phyloP scores from a whole-genome alignment of 805 yeast genomes.

The Starmerella stigmatis region DNA sequence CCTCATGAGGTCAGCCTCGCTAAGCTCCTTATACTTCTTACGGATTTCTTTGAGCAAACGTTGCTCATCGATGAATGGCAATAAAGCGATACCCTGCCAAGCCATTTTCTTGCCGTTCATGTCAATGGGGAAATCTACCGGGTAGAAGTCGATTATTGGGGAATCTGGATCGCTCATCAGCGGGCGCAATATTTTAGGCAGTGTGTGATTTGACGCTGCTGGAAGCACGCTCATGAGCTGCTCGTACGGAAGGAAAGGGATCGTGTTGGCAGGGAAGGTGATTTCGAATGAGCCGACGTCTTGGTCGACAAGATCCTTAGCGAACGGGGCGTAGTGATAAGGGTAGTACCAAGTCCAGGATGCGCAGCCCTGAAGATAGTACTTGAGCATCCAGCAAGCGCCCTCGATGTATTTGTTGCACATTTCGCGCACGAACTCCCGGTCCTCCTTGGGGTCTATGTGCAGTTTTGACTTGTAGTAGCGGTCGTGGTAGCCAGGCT shows the following conservation, averaged over 20 bases:
- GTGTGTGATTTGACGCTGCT: slow-evolving; percentile 71
- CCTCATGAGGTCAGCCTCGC: slow-evolving; percentile 61
- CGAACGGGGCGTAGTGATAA: slow-evolving; percentile 96
- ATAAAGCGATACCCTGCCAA: slow-evolving; percentile 95
- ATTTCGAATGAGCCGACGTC: slow-evolving; percentile 39
- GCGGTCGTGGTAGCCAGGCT: slow-evolving; percentile 75
- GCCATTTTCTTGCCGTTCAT: slow-evolving; percentile 90
- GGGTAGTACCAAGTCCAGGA: slow-evolving; percentile 99
- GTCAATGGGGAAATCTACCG: slow-evolving; percentile 78
- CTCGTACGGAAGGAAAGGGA: slow-evolving; percentile 88
- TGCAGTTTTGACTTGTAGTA: slow-evolving; percentile 72
- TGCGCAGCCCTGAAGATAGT: slow-evolving; percentile 95
- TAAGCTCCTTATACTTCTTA: slow-evolving; percentile 50
- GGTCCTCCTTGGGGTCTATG: slow-evolving; percentile 40
- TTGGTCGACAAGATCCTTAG: slow-evolving; percentile 63
- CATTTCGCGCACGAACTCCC: slow-evolving; percentile 45
- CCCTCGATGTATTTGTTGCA: slow-evolving; percentile 79
- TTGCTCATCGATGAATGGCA: slow-evolving; percentile 80
- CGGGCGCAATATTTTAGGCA: slow-evolving; percentile 66
- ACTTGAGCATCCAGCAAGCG: slow-evolving; percentile 87
- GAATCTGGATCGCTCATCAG: slow-evolving; percentile 85
- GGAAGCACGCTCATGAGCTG: slow-evolving; percentile 97
- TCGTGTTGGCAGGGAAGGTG: slow-evolving; percentile 44
- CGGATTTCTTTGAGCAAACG: slow-evolving; percentile 62
- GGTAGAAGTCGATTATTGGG: slow-evolving; percentile 85